Evolutionary conservation across 148 eudicot genomes (phyloP).

Genomic region (Mesembryanthemum crystallinum): DNA sequence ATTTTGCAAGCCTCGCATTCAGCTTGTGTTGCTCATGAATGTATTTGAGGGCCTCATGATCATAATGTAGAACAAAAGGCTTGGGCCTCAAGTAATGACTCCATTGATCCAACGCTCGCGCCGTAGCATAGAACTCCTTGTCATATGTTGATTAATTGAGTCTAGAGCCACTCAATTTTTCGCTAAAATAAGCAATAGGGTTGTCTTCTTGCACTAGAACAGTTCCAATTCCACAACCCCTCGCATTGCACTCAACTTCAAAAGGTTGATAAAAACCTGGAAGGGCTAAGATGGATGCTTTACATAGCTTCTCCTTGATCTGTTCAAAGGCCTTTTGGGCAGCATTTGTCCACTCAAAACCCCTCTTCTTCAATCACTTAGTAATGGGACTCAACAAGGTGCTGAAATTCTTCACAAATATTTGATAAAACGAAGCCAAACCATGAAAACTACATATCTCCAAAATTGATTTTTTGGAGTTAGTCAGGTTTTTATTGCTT

Average conservation of each 20-base stretch:
- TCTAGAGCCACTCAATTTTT: not conserved
- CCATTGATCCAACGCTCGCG: not conserved
- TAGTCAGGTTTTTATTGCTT: too few species aligned
- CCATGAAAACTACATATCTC: too few species aligned
- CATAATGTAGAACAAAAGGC: slow-evolving; percentile 7
- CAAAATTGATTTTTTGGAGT: too few species aligned
- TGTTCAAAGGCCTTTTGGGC: not conserved
- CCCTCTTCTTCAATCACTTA: not conserved
- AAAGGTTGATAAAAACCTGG: not conserved
- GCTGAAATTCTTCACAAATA: too few species aligned
- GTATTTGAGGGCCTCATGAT: slow-evolving; percentile 9
- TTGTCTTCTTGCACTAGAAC: not conserved
- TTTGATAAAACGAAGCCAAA: too few species aligned
- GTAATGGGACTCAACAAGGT: not conserved
- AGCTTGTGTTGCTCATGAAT: slow-evolving; percentile 8
- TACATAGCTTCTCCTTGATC: not conserved
- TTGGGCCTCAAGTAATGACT: slow-evolving; percentile 1
- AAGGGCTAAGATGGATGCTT: not conserved
- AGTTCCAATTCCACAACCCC: not conserved
- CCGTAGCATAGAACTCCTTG: not conserved
- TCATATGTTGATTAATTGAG: not conserved
- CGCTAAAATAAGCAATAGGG: not conserved
- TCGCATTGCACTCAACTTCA: not conserved
- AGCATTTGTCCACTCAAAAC: not conserved
- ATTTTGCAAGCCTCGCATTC: slow-evolving; percentile 3